phyloP scores from a whole-genome alignment of 495 filamentous ascomycete genomes.

The Penicillium canariense region DNA sequence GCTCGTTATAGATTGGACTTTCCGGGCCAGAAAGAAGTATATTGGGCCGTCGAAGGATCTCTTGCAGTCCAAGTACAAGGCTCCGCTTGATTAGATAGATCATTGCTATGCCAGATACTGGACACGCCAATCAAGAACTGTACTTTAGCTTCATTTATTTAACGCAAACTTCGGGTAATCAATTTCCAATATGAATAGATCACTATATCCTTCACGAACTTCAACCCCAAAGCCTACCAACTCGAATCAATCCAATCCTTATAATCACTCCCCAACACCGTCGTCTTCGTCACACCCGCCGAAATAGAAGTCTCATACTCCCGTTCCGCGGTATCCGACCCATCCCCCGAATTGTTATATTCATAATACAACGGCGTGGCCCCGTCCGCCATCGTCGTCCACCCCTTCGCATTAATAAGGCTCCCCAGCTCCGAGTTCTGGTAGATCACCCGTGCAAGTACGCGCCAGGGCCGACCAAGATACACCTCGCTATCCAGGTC shows the following conservation, averaged over 20 bases:
- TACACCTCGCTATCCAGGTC: conserved; percentile 54
- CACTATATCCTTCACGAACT: too few relatives aligned
- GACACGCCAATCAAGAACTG: not conserved
- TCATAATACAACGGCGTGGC: conserved; percentile 53
- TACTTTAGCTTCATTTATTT: not conserved
- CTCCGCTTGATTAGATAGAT: conserved; percentile 1
- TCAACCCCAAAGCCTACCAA: too few relatives aligned
- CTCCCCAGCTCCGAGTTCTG: conserved; percentile 54
- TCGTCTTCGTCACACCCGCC: conserved; percentile 45
- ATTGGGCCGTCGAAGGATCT: conserved; percentile 16
- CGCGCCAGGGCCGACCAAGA: conserved; percentile 66
- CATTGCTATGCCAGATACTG: not conserved
- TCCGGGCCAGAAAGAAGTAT: conserved; percentile 29
- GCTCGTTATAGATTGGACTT: conserved; percentile 33
- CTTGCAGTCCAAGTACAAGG: conserved; percentile 5
- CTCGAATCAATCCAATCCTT: conserved; percentile 36
- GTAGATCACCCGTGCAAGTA: conserved; percentile 63
- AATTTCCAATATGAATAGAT: not conserved
- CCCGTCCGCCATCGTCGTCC: conserved; percentile 51
- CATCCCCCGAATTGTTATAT: conserved; percentile 57
- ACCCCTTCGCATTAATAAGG: conserved; percentile 62
- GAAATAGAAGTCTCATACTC: conserved; percentile 50
- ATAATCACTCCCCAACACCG: conserved; percentile 53
- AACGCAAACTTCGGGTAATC: not conserved
- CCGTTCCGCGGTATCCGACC: conserved; percentile 54